Conservation (phyloP, 495 filamentous ascomycete genomes). For the Xylaria venustula region DNA sequence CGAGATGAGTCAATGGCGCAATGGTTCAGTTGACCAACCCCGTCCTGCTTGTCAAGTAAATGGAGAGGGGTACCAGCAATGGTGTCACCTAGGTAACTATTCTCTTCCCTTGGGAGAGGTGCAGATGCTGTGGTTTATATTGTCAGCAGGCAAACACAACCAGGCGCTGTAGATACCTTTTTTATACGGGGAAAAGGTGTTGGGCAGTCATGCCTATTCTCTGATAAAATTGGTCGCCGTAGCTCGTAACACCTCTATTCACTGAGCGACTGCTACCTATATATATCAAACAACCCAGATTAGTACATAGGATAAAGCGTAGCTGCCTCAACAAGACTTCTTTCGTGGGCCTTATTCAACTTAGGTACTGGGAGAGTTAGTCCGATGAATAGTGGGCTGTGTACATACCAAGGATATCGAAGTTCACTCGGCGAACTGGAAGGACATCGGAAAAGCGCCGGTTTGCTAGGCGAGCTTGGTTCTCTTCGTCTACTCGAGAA, state of each 20-base stretch:
- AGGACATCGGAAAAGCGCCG: neutral
- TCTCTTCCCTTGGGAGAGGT: neutral
- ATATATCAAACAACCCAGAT: neutral
- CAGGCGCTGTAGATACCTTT: neutral
- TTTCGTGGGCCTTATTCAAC: neutral
- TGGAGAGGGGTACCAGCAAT: neutral
- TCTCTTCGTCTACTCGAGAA: conserved; percentile 1
- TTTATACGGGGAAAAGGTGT: no score
- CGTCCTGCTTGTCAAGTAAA: neutral
- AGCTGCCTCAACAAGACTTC: neutral
- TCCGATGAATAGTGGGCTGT: no score
- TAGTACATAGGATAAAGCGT: neutral
- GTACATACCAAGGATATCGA: neutral
- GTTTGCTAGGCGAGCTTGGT: neutral
- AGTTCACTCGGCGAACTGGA: neutral
- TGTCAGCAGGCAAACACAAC: neutral
- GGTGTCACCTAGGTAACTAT: neutral
- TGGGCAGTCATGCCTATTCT: neutral
- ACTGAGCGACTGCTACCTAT: neutral
- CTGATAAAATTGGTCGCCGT: neutral
- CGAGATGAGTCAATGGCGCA: neutral
- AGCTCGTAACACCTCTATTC: neutral
- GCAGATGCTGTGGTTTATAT: neutral
- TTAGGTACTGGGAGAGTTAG: no score
- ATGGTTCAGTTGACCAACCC: neutral